Percentiles rank a stretch among this genome's conserved stretches.
Conservation (phyloP, 108 stramenopile genomes). For the Fistulifera solaris region DNA sequence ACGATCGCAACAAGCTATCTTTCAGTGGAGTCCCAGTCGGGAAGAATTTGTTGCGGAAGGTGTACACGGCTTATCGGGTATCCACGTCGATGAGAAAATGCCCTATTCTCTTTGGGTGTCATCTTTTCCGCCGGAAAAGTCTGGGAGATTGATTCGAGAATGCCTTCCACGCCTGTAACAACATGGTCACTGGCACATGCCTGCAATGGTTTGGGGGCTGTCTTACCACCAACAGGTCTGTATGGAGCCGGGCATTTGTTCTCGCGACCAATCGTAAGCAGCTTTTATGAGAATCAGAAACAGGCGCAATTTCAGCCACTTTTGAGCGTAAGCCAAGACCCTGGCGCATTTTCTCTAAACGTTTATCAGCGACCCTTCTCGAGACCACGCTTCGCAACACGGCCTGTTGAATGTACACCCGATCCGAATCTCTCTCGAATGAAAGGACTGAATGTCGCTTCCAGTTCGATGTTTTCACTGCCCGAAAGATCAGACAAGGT, state of each 20-base stretch:
- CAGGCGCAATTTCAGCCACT: conserved; percentile 9
- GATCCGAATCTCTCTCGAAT: conserved; percentile 14
- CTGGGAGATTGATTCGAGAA: conserved; percentile 65
- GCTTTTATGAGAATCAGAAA: neutral
- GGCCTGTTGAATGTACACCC: conserved; percentile 43
- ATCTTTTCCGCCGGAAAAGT: conserved; percentile 57
- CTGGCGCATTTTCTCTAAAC: conserved; percentile 28
- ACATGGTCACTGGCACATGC: conserved; percentile 54
- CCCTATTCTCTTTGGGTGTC: conserved; percentile 43
- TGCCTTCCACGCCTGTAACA: conserved; percentile 42
- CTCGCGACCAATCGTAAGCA: conserved; percentile 6
- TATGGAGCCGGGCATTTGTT: conserved; percentile 25
- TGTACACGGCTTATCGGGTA: conserved; percentile 53
- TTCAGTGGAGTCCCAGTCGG: conserved; percentile 75
- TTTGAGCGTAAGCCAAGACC: conserved; percentile 39
- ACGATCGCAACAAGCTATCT: conserved; percentile 35
- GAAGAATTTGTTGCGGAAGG: conserved; percentile 55
- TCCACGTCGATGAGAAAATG: conserved; percentile 33
- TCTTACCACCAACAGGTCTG: conserved; percentile 14
- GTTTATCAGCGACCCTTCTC: conserved; percentile 41
- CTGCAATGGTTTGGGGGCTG: conserved; percentile 15
- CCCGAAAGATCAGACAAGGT: conserved; percentile 35
- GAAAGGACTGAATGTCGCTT: conserved; percentile 33
- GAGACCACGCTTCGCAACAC: conserved; percentile 42
- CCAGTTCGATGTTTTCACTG: conserved; percentile 38